These are phyloP conservation scores for Rhododendron simsii DNA, from an alignment of 148 eudicot species.

Conservation along the genomic window DNA sequence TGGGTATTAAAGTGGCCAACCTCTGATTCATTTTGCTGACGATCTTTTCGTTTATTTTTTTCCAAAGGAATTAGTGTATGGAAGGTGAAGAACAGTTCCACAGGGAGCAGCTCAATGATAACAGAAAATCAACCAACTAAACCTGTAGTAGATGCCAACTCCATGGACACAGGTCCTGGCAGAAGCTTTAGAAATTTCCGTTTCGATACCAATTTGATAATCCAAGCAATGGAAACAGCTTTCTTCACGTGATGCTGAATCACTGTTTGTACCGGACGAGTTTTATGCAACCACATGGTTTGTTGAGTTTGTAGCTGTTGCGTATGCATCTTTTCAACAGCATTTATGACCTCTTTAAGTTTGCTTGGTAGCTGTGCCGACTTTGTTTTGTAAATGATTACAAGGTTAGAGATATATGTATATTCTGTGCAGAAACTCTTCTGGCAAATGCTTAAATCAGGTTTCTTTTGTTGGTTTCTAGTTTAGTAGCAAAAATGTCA, in stretches of 20 bases:
- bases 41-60: background rate
- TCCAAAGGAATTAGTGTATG: conserved; percentile 60
- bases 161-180: conserved; percentile 46
- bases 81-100: conserved; percentile 73
- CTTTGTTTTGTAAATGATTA: background rate
- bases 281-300: conserved; percentile 4
- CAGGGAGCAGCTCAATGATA: conserved; percentile 51
- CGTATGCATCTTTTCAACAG: background rate
- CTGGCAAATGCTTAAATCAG: background rate
- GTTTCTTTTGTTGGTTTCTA: background rate
- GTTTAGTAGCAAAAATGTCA: background rate
- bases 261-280: background rate
- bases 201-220: conserved; percentile 48
- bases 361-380: background rate
- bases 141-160: conserved; percentile 30
- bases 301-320: conserved; percentile 10
- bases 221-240: conserved; percentile 54
- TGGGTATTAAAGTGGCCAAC: background rate
- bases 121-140: conserved; percentile 49
- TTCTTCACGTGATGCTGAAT: conserved; percentile 27
- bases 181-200: conserved; percentile 68
- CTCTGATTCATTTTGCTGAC: conserved; percentile 1
- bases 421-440: conserved; percentile 9
- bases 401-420: conserved; percentile 5
- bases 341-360: background rate